Percentiles rank a stretch among this genome's conserved stretches.
Evolutionary conservation across 805 yeast genomes (phyloP).

Genomic region (Zygosaccharomyces kombuchaensis): DNA sequence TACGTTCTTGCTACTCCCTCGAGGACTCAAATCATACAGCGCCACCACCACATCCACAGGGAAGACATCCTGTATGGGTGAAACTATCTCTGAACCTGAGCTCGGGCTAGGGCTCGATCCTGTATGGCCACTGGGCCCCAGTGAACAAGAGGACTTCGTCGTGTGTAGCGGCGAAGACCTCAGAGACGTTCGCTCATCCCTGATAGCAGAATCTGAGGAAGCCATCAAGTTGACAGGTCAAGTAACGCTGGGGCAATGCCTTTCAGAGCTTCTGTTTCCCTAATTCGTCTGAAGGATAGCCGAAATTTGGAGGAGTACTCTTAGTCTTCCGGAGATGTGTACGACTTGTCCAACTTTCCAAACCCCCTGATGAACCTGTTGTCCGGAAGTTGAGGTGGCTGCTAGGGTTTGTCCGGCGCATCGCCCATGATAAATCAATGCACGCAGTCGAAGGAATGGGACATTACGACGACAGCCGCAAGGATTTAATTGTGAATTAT

Average conservation of each 20-base stretch:
- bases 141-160: neutral
- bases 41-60: conserved; percentile 26
- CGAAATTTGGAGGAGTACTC: neutral
- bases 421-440: neutral
- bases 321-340: neutral
- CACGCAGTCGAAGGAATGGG: no score
- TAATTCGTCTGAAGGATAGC: neutral
- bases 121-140: neutral
- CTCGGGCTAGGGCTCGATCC: neutral
- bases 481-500: no score
- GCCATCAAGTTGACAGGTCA: conserved; percentile 2
- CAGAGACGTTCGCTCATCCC: conserved; percentile 4
- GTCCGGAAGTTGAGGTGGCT: no score
- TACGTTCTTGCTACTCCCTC: conserved; percentile 12
- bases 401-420: neutral
- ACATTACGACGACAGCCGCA: no score
- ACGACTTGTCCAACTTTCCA: neutral
- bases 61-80: conserved; percentile 9
- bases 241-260: neutral
- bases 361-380: neutral
- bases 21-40: conserved; percentile 14
- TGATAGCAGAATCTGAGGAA: conserved; percentile 3
- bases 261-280: neutral
- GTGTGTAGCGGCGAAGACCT: conserved; percentile 3
- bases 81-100: neutral